phyloP scores from a whole-genome alignment of 139 green algal species.

The Haematococcus lacustris region DNA sequence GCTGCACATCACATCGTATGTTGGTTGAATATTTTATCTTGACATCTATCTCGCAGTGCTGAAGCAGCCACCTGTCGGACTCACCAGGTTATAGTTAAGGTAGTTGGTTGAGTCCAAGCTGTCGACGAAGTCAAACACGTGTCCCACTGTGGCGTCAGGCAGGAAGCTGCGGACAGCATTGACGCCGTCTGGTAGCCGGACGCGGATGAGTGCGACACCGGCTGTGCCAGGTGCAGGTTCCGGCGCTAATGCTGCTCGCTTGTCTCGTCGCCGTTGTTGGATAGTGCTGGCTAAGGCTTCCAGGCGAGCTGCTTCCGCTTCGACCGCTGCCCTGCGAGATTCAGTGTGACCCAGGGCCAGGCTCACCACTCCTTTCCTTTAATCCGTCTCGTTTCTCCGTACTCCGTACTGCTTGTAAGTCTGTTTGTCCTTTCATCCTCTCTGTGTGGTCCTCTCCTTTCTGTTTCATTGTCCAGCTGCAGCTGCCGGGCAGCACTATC shows the following conservation, averaged over 20 bases:
- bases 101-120: constrained; percentile 46
- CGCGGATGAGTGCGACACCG: constrained; percentile 43
- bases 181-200: constrained; percentile 65
- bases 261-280: constrained; percentile 24
- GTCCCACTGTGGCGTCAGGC: constrained; percentile 3
- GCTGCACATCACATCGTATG: background rate
- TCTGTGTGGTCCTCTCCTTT: too few relatives aligned
- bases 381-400: background rate
- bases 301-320: constrained; percentile 38
- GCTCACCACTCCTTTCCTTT: background rate
- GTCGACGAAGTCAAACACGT: constrained; percentile 68
- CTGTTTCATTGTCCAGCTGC: background rate
- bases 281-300: constrained; percentile 34
- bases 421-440: too few relatives aligned
- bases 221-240: constrained; percentile 36
- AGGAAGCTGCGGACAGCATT: constrained; percentile 61
- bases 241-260: constrained; percentile 33
- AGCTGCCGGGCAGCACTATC: background rate
- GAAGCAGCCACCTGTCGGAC: background rate
- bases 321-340: constrained; percentile 37
- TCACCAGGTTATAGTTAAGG: constrained; percentile 54
- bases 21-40: background rate
- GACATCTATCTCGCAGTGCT: background rate
- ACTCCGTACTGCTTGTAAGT: too few relatives aligned
- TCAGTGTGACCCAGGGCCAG: background rate